These are phyloP conservation scores for Chondrus crispus DNA, from an alignment of 23 red algal genomes.

Conservation along the genomic window DNA sequence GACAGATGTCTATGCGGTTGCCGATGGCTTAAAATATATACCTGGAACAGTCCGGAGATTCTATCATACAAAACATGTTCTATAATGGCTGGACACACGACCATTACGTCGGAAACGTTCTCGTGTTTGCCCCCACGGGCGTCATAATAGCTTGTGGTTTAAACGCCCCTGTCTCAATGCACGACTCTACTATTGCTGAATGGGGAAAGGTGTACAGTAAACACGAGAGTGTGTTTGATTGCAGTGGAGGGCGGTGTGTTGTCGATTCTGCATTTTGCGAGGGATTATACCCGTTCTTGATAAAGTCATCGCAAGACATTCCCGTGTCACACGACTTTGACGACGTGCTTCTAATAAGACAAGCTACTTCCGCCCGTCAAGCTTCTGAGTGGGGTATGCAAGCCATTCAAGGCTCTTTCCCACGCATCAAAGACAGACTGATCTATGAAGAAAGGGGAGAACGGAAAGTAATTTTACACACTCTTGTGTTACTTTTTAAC, in stretches of 20 bases:
- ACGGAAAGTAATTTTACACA: neutral
- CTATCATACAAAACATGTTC: neutral
- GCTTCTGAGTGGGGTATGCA: constrained; percentile 3
- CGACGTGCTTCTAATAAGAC: neutral
- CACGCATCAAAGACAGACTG: neutral
- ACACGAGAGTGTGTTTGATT: neutral
- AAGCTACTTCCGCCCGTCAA: neutral
- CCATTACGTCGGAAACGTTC: constrained; percentile 15
- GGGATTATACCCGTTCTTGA: neutral
- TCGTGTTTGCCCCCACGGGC: neutral
- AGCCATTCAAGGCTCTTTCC: neutral
- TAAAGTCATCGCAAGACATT: neutral
- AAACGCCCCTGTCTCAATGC: neutral
- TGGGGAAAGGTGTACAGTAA: neutral
- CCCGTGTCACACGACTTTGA: neutral
- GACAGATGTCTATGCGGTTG: neutral
- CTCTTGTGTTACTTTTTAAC: neutral
- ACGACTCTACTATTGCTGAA: neutral
- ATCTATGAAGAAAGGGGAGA: constrained; percentile 1
- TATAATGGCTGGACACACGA: neutral
- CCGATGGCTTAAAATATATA: neutral
- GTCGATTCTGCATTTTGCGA: neutral
- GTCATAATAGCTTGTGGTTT: neutral
- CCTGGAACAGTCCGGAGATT: neutral
- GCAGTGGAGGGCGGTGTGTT: neutral